Evolutionary conservation across 2,329 filamentous ascomycete species (phyloP).

Genomic region (Colletotrichum sublineola): DNA sequence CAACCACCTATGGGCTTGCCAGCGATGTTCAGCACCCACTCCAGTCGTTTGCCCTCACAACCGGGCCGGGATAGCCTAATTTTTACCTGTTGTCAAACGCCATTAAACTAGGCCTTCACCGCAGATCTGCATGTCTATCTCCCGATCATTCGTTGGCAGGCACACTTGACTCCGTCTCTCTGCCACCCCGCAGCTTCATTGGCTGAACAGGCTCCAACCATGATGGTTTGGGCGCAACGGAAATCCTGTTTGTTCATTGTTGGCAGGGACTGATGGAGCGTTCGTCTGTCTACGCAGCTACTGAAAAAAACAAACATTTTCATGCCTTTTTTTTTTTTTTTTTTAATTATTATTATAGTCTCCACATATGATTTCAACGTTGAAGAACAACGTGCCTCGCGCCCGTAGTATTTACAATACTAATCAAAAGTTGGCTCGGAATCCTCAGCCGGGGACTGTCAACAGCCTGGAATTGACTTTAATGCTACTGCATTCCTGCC

Average conservation of each 20-base stretch:
- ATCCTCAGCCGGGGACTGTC: neutral
- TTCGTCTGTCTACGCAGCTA: neutral
- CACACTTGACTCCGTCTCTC: conserved; percentile 13
- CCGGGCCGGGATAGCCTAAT: conserved; percentile 18
- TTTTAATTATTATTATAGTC: neutral
- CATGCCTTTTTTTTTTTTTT: no score
- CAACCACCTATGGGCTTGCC: conserved; percentile 34
- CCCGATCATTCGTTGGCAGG: conserved; percentile 26
- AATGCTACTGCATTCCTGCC: conserved; percentile 1
- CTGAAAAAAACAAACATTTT: neutral
- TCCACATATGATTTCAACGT: neutral
- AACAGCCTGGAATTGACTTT: conserved; percentile 6
- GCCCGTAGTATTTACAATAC: neutral
- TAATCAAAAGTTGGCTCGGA: neutral
- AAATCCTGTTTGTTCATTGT: neutral
- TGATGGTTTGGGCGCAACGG: neutral
- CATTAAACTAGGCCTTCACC: conserved; percentile 18
- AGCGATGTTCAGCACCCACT: conserved; percentile 22
- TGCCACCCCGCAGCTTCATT: conserved; percentile 3
- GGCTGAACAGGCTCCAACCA: neutral
- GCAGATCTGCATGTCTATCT: conserved; percentile 37
- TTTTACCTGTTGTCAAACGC: conserved; percentile 5
- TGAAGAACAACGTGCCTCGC: neutral
- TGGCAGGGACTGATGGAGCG: neutral
- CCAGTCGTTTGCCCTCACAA: conserved; percentile 18